These are phyloP conservation scores for Metschnikowia colocasiae DNA, from an alignment of 805 yeast genomes.

Conservation along the genomic window DNA sequence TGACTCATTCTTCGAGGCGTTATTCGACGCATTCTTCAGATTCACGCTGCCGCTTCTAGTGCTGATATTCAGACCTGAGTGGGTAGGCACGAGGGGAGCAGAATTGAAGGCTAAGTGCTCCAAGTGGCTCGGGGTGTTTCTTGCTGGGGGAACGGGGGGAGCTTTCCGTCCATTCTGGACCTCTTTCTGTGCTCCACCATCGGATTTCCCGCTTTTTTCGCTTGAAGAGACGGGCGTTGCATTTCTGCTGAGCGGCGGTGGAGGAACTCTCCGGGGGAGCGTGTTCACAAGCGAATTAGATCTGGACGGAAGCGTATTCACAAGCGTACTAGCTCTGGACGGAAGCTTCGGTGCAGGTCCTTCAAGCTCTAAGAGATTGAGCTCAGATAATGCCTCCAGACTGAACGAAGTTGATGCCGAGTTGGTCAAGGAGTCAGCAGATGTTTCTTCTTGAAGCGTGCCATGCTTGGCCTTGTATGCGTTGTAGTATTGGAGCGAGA, in stretches of 20 bases:
- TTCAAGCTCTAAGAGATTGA: constrained; percentile 34
- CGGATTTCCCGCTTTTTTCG: not conserved
- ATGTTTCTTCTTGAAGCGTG: constrained; percentile 12
- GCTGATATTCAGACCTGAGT: constrained; percentile 17
- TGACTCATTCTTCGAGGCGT: not conserved
- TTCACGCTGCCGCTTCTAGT: not conserved
- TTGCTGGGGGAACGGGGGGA: constrained; percentile 9
- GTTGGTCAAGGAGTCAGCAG: constrained; percentile 7
- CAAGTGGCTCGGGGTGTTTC: constrained; percentile 9
- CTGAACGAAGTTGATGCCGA: constrained; percentile 20
- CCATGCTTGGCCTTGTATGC: constrained; percentile 30
- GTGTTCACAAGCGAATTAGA: not conserved
- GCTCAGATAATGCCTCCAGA: constrained; percentile 30
- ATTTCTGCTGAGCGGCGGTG: constrained; percentile 25
- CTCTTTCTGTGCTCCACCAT: no score
- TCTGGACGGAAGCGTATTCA: constrained; percentile 14
- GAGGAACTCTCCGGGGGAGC: constrained; percentile 28
- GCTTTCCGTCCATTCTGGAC: not conserved
- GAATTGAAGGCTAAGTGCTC: constrained; percentile 31
- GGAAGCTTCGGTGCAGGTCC: constrained; percentile 24
- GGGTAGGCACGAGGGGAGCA: constrained; percentile 38
- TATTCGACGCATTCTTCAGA: not conserved
- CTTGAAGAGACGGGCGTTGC: not conserved
- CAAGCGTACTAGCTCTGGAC: constrained; percentile 8
- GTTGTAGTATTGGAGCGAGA: constrained; percentile 28